A percentile compares a stretch with the other conserved stretches of the same genome.
phyloP scores from a whole-genome alignment of 352 stramenopile species.

The Phytophthora capsici region DNA sequence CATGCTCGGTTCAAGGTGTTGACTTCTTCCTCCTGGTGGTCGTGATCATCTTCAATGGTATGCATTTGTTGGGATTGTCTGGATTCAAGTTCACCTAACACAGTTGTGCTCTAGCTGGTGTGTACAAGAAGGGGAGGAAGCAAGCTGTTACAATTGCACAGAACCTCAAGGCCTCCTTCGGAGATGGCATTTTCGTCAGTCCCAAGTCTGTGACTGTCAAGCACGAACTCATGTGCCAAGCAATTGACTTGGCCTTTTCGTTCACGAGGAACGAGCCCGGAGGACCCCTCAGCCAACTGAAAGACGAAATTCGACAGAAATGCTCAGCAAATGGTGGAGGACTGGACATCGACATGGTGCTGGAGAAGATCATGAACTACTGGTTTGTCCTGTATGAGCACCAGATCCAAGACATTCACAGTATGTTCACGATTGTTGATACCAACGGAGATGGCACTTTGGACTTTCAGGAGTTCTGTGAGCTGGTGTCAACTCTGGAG shows the following conservation, averaged over 20 bases:
- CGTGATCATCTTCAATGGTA: constrained; percentile 82
- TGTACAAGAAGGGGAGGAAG: constrained; percentile 75
- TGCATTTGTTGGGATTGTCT: background rate
- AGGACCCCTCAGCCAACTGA: constrained; percentile 50
- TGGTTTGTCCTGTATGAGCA: constrained; percentile 83
- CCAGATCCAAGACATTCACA: constrained; percentile 80
- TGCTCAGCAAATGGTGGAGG: constrained; percentile 31
- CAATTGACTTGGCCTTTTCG: constrained; percentile 80
- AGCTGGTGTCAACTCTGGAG: constrained; percentile 67
- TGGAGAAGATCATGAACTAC: constrained; percentile 83
- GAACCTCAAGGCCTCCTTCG: constrained; percentile 72
- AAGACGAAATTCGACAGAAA: constrained; percentile 60
- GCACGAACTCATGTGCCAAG: constrained; percentile 66
- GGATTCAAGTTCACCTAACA: constrained; percentile 1
- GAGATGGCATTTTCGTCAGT: constrained; percentile 72
- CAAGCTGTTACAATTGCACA: constrained; percentile 71
- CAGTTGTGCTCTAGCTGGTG: constrained; percentile 45
- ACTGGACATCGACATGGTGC: constrained; percentile 71
- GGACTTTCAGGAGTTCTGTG: constrained; percentile 78
- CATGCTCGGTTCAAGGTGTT: constrained; percentile 74
- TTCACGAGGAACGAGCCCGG: constrained; percentile 55
- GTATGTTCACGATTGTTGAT: constrained; percentile 76
- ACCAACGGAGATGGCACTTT: constrained; percentile 72
- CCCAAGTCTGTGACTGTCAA: constrained; percentile 56
- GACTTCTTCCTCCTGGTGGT: constrained; percentile 84